Base-by-base conservation (phyloP, 257 asterid species). In the Asclepias syriaca region DNA sequence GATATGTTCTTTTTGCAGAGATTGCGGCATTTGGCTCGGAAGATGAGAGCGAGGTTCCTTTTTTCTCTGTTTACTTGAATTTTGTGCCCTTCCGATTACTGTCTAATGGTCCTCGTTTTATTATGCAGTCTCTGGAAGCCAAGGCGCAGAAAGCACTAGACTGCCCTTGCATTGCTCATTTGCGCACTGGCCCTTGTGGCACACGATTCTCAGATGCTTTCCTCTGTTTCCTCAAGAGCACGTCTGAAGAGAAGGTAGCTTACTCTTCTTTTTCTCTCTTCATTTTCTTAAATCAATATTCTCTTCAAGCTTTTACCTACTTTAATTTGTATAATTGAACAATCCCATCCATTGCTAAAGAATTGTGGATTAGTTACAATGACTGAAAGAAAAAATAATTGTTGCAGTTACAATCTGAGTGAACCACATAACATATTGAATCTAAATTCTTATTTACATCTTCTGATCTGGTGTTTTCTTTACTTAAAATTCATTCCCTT, bases 211-310 rank as follows among this genome's bases (percentile, higher is more conserved):
- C 99, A 0, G 85, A 85, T 63, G 98, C 99, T 56, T 94, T 94
- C 67, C 84, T 89, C 39, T 94, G 98, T 69, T 94, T 91, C 65
- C 92, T 94, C 81, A 94, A 89, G 86, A 94, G 98, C 89, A 85
- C 90, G 1, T 85, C 96, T 72, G 90, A 85, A 55, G 97, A 89
- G 71, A 91, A 91, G 85, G 87, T 80, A 73, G 34, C 32, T 32
- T 29, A 18, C 18, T 6, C 18, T 15, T 37, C 49, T 7, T 34
- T 37, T 16, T 34, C 68, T 63, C 37, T 63, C 27, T 63, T 37
- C 27, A 4, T 29, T 49, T 37, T 8, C 68, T 13, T 64, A 64
- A 37, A 37, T 19, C 50, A 37, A 16, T 64, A 64, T 15, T 34
- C 49, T 37, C 24, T 37, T 14, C 0, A 16, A 32, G 27, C 49